A percentile compares a stretch with the other conserved stretches of the same genome.
phyloP scores from a whole-genome alignment of 2,329 filamentous ascomycete species.

The Epicoccum sorghinum region DNA sequence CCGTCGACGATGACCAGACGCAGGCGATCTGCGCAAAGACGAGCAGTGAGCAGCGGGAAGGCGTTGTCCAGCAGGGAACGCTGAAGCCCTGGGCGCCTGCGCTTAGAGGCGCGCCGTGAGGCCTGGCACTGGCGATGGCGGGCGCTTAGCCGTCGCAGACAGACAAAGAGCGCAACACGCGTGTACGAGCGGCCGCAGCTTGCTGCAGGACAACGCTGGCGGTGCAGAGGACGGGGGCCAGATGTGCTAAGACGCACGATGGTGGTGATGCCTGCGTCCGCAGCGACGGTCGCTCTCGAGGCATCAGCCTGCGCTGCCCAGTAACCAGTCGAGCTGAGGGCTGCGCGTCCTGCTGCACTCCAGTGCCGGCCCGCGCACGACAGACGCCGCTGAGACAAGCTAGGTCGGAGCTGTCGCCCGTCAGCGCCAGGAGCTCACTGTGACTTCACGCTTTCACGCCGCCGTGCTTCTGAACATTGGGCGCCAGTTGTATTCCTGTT shows the following conservation, averaged over 20 bases:
- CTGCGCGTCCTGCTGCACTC: slow-evolving; percentile 5
- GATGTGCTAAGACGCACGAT: not conserved
- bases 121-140: not conserved
- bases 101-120: not conserved
- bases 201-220: not conserved
- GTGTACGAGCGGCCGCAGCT: slow-evolving; percentile 2
- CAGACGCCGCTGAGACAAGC: slow-evolving; percentile 10
- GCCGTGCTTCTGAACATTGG: no score
- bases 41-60: not conserved
- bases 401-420: not conserved
- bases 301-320: no score
- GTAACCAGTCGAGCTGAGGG: not conserved
- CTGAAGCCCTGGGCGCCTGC: not conserved
- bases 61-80: not conserved
- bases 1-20: not conserved
- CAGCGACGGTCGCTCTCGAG: slow-evolving; percentile 1
- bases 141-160: slow-evolving; percentile 11
- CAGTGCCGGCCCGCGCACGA: not conserved
- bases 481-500: no score
- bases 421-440: not conserved
- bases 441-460: no score
- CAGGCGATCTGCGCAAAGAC: not conserved
- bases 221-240: not conserved
- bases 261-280: slow-evolving; percentile 1
- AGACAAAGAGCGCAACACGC: slow-evolving; percentile 4